Percentiles rank a stretch among this genome's conserved stretches.
phyloP scores from a whole-genome alignment of 768 basidiomycete species.

The Xanthoconium stramineum region DNA sequence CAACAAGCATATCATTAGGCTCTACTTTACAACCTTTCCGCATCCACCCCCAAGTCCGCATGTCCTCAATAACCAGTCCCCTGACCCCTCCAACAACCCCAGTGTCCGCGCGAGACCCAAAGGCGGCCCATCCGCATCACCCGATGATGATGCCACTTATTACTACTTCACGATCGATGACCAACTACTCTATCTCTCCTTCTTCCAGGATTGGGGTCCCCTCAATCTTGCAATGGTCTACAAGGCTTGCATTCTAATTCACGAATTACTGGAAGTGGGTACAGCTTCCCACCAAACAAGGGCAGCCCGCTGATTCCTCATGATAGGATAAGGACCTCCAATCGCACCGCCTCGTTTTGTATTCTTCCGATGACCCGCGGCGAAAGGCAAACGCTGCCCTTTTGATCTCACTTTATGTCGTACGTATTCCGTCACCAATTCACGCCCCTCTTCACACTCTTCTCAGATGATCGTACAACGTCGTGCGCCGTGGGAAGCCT shows the following conservation, averaged over 20 bases:
- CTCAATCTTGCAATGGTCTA: conserved; percentile 91
- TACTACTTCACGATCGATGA: conserved; percentile 94
- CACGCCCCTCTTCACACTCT: conserved; percentile 18
- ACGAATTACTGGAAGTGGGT: conserved; percentile 77
- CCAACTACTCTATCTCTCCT: conserved; percentile 87
- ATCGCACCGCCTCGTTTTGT: conserved; percentile 78
- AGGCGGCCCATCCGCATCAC: conserved; percentile 59
- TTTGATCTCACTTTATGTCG: conserved; percentile 90
- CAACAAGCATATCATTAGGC: conserved; percentile 39
- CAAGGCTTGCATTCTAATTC: conserved; percentile 88
- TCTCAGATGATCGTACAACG: conserved; percentile 87
- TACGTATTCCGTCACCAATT: conserved; percentile 39
- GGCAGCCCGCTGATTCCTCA: conserved; percentile 21
- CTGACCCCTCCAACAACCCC: conserved; percentile 53
- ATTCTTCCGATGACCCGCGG: conserved; percentile 81
- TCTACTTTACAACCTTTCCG: conserved; percentile 89
- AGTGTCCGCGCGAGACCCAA: conserved; percentile 58
- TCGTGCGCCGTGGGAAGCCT: conserved; percentile 90
- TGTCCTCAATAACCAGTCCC: conserved; percentile 56
- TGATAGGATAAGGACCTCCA: conserved; percentile 69
- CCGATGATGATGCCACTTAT: conserved; percentile 73
- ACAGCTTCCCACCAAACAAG: conserved; percentile 17
- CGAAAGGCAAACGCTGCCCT: conserved; percentile 92
- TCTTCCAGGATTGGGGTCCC: conserved; percentile 95
- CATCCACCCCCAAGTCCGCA: conserved; percentile 68